Conservation (phyloP, 2,329 filamentous ascomycete species). For the Penicillium sp. region DNA sequence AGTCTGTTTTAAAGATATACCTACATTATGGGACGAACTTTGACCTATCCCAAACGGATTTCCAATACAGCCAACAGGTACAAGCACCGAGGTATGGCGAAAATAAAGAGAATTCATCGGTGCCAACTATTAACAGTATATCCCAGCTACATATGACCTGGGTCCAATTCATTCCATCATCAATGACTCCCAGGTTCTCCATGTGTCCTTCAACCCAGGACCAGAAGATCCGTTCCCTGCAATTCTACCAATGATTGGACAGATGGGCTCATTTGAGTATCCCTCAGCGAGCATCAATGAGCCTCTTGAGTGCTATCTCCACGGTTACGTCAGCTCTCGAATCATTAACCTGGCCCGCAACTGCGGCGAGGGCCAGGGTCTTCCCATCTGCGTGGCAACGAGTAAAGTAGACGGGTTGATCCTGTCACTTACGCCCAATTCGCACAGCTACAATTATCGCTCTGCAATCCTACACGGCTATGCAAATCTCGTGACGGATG, state of each 20-base stretch:
- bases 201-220: slow-evolving; percentile 72
- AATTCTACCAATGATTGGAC: slow-evolving; percentile 81
- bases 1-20: too few species aligned
- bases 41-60: slow-evolving; percentile 61
- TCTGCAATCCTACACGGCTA: slow-evolving; percentile 75
- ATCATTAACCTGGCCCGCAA: slow-evolving; percentile 65
- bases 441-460: slow-evolving; percentile 84
- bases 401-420: slow-evolving; percentile 77
- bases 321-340: slow-evolving; percentile 78
- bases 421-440: slow-evolving; percentile 74
- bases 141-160: slow-evolving; percentile 68
- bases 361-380: slow-evolving; percentile 46
- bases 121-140: slow-evolving; percentile 7
- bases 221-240: slow-evolving; percentile 68
- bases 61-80: slow-evolving; percentile 68
- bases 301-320: slow-evolving; percentile 73
- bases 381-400: slow-evolving; percentile 71
- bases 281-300: slow-evolving; percentile 62
- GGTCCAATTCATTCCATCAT: slow-evolving; percentile 72
- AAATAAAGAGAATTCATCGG: background rate
- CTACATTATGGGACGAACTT: slow-evolving; percentile 41
- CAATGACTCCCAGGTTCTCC: slow-evolving; percentile 70
- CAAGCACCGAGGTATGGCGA: slow-evolving; percentile 57
- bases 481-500: slow-evolving; percentile 64
- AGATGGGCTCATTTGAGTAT: slow-evolving; percentile 69